Base-by-base conservation (phyloP, 805 yeast genomes). In the Candida tibetensis region DNA sequence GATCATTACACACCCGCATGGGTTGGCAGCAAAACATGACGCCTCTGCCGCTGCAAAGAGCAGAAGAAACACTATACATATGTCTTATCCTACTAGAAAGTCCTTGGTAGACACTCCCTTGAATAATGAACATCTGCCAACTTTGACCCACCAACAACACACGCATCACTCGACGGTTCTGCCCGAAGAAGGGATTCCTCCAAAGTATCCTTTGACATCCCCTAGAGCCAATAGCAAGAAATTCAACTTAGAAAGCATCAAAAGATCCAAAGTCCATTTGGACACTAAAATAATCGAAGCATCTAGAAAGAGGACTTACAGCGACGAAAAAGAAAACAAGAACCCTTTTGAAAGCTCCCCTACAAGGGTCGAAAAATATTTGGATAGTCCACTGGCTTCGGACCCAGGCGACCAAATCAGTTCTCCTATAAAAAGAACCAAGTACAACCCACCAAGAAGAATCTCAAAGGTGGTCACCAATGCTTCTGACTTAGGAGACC, bases 11-110 rank as follows among this genome's bases (percentile, higher is more conserved):
- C 45, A 43, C 34, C 75, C 77, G 2, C 79, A 75, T 48, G 80
- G 80, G 0, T 51, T 75, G 26, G 51, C 64, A 2, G 61, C 66
- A 39, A 68, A 69, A 42, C 71, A 67, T 40, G 51, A 44, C 5
- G 47, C 48, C 8, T 15, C 28, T 15, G 37, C 29, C 7, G 27
- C 16, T 4, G 19, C 29, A 9, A 30, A 36, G 12, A 36, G 30
- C 16, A 42, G 65, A 41, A 54, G 66, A 46, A 61, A 55, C 32
- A 42, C 46, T 4, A 33, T 46, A 30, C 50, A 42, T 25, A 29
- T 39, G 15, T 19, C 35, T 22, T 33, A 36, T 25, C 27, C 35
- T 22, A 13, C 30, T 13, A 36, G 41, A n/a, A 19, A 37, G 8
- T 42, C 44, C n/a, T 22, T 45, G 23, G 44, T 38, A 4, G 40